Evolutionary conservation across 805 yeast genomes (phyloP), one percentile per base, ranked within the genome.

Genomic region (Kodamaea lidongshanica): DNA sequence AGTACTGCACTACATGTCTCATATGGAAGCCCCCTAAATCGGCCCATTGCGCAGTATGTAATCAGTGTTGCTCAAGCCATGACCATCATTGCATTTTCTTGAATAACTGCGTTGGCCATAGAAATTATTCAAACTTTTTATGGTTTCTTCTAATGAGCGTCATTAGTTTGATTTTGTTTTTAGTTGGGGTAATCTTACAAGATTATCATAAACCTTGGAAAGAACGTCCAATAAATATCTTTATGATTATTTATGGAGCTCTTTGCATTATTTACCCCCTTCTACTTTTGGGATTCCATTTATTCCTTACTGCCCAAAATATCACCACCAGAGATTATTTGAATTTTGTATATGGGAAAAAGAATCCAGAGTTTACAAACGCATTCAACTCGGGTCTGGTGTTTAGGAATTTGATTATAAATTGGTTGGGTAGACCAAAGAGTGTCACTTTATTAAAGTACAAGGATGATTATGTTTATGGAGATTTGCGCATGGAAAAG

Each of bases 81-180:
- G 95, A 85, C 44, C 89, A 80, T 48, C 88, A 80, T 50, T 80
- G 88, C 46, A 42, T 63, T 19, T 75, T 82, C 74, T 48, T 84
- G 28, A 62, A 62, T 39, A 62, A 61, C 35, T 64, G 70, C 38
- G 61, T 63, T 28, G 68, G 70, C 5, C 35, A 39, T 25, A 37
- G 70, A 10, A 63, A 61, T 39, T 61, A 63, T 45, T 45, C 50
- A 21, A 54, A 48, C 40, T 54, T 52, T 41, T 33, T 62, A 32
- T 52, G 62, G 67, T 46, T 55, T 45, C 38, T 59, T 7, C 30
- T 53, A 4, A 21, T 41, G 3, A 33, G 50, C 4, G 48, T 46
- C 8, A 24, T 45, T 2, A 16, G 48, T 9, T 33, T 48, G 61
- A 35, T 28, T 7, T 40, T n/a, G 29, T 50, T 23, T 35, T 42